These are phyloP conservation scores for Dipteronia sinensis DNA, from an alignment of 345 rosid species.

Conservation along the genomic window DNA sequence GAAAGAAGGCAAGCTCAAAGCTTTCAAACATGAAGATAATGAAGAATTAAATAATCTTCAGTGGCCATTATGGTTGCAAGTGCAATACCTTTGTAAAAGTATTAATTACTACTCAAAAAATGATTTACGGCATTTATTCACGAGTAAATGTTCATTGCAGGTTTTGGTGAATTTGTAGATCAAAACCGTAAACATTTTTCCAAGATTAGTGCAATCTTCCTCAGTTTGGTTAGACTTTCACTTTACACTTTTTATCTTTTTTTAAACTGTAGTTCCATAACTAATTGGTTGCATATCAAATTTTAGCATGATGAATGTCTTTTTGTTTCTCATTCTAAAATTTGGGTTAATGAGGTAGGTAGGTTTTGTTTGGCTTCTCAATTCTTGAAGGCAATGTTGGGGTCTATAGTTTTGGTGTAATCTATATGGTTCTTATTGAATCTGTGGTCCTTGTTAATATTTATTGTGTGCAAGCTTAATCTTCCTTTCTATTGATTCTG, in stretches of 20 bases:
- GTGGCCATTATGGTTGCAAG: neutral
- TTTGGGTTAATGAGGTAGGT: neutral
- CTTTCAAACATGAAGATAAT: neutral
- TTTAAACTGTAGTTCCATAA: neutral
- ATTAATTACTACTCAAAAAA: neutral
- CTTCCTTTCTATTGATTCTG: neutral
- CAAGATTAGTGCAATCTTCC: conserved; percentile 63
- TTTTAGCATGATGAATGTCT: neutral
- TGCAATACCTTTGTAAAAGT: neutral
- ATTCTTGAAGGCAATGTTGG: neutral
- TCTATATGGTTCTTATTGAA: neutral
- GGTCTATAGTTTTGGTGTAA: neutral
- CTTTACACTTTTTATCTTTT: conserved; percentile 8
- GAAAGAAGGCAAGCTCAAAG: neutral
- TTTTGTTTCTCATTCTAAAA: neutral
- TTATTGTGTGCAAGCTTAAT: neutral
- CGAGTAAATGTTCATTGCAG: conserved; percentile 44
- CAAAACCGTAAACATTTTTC: conserved; percentile 66
- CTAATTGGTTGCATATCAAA: neutral
- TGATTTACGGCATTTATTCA: neutral
- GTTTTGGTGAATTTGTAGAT: conserved; percentile 69
- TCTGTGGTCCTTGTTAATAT: neutral
- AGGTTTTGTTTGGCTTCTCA: neutral
- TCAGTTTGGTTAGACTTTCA: conserved; percentile 63
- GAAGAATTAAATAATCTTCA: neutral